These are phyloP conservation scores for Castanopsis chinensis DNA, from an alignment of 306 rosid species.

Conservation along the genomic window DNA sequence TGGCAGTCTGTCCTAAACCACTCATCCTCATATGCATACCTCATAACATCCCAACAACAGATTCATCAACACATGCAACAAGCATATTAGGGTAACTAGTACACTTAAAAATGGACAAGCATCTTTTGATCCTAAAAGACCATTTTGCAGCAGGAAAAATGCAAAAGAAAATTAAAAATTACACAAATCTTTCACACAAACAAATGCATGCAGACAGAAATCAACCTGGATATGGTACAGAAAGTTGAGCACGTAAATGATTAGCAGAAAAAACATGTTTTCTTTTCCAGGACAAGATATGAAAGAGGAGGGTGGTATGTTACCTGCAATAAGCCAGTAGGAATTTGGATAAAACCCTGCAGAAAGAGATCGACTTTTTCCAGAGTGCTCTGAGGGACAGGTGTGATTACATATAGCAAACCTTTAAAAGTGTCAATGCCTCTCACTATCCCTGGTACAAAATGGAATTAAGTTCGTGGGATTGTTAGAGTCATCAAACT, in stretches of 20 bases:
- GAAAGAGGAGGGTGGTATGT: constrained; percentile 15
- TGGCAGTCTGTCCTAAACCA: not conserved
- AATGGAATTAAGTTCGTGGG: constrained; percentile 17
- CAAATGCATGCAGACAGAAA: not conserved
- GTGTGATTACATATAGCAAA: constrained; percentile 73
- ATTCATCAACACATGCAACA: not conserved
- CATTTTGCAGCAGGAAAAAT: constrained; percentile 16
- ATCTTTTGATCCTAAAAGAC: constrained; percentile 9
- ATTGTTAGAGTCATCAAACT: not conserved
- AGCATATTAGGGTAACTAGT: not conserved
- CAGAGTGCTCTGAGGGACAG: constrained; percentile 71
- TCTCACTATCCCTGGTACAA: constrained; percentile 81
- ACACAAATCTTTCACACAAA: not conserved
- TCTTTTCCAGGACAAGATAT: not conserved
- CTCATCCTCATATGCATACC: not conserved
- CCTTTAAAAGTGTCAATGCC: constrained; percentile 75
- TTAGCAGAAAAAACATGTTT: not conserved
- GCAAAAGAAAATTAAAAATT: not conserved
- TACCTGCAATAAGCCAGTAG: constrained; percentile 80
- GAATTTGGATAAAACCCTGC: constrained; percentile 83
- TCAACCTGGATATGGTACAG: not conserved
- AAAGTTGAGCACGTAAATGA: not conserved
- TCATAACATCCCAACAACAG: not conserved
- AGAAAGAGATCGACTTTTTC: constrained; percentile 74
- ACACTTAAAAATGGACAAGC: not conserved